Evolutionary conservation across 2,329 filamentous ascomycete genomes (phyloP).

Genomic region (Pyrenophora seminiperda): DNA sequence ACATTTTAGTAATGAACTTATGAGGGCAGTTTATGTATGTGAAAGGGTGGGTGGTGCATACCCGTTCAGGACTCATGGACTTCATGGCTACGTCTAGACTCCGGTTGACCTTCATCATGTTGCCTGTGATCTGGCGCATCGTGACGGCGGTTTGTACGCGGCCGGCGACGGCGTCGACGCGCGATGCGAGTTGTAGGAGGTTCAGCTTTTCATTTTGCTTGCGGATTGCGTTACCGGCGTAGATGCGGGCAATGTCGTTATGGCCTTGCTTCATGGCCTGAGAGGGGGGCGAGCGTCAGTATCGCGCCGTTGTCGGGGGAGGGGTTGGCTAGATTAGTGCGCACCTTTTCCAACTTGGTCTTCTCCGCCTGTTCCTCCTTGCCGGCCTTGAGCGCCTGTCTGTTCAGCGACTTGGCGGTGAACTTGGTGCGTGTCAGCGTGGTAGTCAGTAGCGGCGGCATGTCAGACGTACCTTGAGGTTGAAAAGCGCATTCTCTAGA

Average conservation of each 20-base stretch:
- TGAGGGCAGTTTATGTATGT: not conserved
- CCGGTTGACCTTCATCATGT: constrained; percentile 66
- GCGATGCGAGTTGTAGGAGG: constrained; percentile 60
- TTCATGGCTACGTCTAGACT: constrained; percentile 68
- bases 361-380: constrained; percentile 67
- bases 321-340: not conserved
- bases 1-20: constrained; percentile 7
- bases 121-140: constrained; percentile 65
- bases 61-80: constrained; percentile 67
- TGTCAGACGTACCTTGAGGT: constrained; percentile 58
- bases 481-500: constrained; percentile 66
- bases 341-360: constrained; percentile 65
- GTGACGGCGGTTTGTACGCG: constrained; percentile 68
- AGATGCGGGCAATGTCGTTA: constrained; percentile 66
- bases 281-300: not conserved
- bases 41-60: constrained; percentile 34
- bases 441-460: not conserved
- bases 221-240: constrained; percentile 67
- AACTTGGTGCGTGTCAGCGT: constrained; percentile 55
- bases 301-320: not conserved
- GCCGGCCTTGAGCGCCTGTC: constrained; percentile 65
- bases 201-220: constrained; percentile 68
- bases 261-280: constrained; percentile 65
- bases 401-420: constrained; percentile 66
- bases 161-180: constrained; percentile 65